Evolutionary conservation across 2,329 filamentous ascomycete genomes (phyloP), one percentile per base, ranked within the genome.

Genomic region (Chrysoporthe austroafricana): DNA sequence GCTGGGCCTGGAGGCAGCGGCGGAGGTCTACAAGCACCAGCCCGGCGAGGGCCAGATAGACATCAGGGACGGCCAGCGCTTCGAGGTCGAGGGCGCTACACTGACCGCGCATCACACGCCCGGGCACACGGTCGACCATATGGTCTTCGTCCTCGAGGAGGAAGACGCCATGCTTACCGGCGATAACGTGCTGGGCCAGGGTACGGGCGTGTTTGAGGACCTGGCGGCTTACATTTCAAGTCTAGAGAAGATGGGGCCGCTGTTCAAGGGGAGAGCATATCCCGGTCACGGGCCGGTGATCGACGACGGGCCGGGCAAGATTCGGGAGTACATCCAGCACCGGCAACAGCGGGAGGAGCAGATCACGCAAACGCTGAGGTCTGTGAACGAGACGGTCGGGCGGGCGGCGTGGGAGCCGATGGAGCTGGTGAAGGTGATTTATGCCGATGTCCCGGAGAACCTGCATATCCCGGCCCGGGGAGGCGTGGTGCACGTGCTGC

Each of bases 391-490:
- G 18, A 63, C 56, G 39, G 73, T 72, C 43, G 72, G 73, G 16
- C 44, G 6, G 9, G 77, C 79, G 67, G 77, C 78, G 0, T 93
- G 91, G 91, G 87, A 86, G 7, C 84, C 88, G 9, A 90, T 93
- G 85, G 92, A 95, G 68, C 83, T 98, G 71, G 95, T 97, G n/a
- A 92, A 91, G 78, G 82, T 91, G 43, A 93, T 99, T 44, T 99
- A 99, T 77, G 85, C 84, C 64, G 89, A 93, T 73, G 90, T 97
- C 32, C 90, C 92, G 0, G 88, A 91, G 76, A 88, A 84, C 73
- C 81, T 98, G 71, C 91, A 94, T 78, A 76, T 84, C 13, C 90
- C 94, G 9, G 96, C 96, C 0, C 88, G 92, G 70, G 84, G 85
- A 52, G 94, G 94, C 1, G 83, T 97, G 7, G 70, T 90, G 70